A percentile compares a stretch with the other conserved stretches of the same genome.
These are phyloP conservation scores for Trypanosoma rangeli DNA, from an alignment of 208 protist species.

Conservation along the genomic window DNA sequence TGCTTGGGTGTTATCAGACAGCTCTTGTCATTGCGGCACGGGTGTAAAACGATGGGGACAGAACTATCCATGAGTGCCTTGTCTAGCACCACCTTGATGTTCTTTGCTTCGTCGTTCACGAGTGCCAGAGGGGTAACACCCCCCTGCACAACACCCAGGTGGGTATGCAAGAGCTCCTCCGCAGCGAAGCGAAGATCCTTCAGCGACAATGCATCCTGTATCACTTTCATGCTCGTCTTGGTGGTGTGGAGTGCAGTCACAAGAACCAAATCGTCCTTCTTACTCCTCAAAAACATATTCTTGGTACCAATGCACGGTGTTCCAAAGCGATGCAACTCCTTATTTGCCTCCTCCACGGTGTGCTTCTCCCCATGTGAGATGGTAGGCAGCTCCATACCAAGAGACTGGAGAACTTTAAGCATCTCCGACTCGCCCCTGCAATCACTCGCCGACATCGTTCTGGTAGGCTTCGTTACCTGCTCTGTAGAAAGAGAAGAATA, in stretches of 20 bases:
- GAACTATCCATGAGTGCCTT: slow-evolving; percentile 43
- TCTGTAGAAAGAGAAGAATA: slow-evolving; percentile 17
- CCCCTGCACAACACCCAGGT: slow-evolving; percentile 71
- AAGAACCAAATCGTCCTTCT: slow-evolving; percentile 87
- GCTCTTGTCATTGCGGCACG: slow-evolving; percentile 87
- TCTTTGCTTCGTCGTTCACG: slow-evolving; percentile 71
- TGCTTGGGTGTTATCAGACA: slow-evolving; percentile 59
- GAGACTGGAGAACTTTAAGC: slow-evolving; percentile 43
- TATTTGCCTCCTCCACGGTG: slow-evolving; percentile 71
- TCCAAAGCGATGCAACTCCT: slow-evolving; percentile 53
- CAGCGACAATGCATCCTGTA: slow-evolving; percentile 60
- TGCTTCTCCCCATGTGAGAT: slow-evolving; percentile 73
- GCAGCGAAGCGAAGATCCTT: slow-evolving; percentile 88
- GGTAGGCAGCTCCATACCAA: slow-evolving; percentile 47
- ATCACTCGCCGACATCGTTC: slow-evolving; percentile 51
- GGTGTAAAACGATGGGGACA: slow-evolving; percentile 64
- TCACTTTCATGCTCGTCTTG: slow-evolving; percentile 74
- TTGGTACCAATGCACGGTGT: slow-evolving; percentile 62
- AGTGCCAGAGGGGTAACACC: slow-evolving; percentile 86
- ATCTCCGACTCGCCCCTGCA: slow-evolving; percentile 63
- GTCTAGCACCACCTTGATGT: slow-evolving; percentile 77
- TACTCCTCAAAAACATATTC: slow-evolving; percentile 91
- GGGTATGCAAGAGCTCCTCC: slow-evolving; percentile 58
- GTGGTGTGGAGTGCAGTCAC: slow-evolving; percentile 68
- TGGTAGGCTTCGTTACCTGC: slow-evolving; percentile 14